Evolutionary conservation across 768 basidiomycete genomes (phyloP).

Genomic region (Tephrocybe rancida): DNA sequence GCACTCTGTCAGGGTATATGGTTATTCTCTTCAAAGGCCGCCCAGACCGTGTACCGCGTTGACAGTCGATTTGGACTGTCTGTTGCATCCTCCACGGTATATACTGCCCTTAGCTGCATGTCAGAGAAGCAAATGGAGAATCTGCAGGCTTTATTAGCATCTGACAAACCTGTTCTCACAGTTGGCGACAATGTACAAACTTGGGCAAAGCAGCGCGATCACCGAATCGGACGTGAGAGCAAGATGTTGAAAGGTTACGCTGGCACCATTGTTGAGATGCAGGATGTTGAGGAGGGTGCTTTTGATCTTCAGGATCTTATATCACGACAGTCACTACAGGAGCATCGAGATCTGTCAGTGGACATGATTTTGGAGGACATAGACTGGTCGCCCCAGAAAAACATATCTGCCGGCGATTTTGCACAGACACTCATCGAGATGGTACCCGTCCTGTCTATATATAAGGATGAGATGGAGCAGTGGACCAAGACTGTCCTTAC

Average conservation of each 20-base stretch:
- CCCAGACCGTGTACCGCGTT: slow-evolving; percentile 16
- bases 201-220: slow-evolving; percentile 13
- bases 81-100: slow-evolving; percentile 18
- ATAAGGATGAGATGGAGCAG: slow-evolving; percentile 3
- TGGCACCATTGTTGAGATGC: slow-evolving; percentile 19
- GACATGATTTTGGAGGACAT: slow-evolving; percentile 18
- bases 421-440: slow-evolving; percentile 10
- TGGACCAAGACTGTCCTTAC: slow-evolving; percentile 5
- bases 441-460: slow-evolving; percentile 14
- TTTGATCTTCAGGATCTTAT: slow-evolving; percentile 19
- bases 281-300: slow-evolving; percentile 18
- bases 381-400: slow-evolving; percentile 16
- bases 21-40: slow-evolving; percentile 19
- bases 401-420: slow-evolving; percentile 15
- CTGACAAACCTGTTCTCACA: background rate
- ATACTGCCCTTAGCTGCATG: slow-evolving; percentile 15
- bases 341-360: slow-evolving; percentile 10
- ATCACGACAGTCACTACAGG: slow-evolving; percentile 13
- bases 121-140: slow-evolving; percentile 10
- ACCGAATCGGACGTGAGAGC: slow-evolving; percentile 17
- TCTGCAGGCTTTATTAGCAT: background rate
- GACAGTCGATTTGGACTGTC: slow-evolving; percentile 19
- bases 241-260: slow-evolving; percentile 21
- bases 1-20: slow-evolving; percentile 20
- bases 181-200: slow-evolving; percentile 24